Evolutionary conservation across 2,329 filamentous ascomycete genomes (phyloP).

Genomic region (Daldinia sp.): DNA sequence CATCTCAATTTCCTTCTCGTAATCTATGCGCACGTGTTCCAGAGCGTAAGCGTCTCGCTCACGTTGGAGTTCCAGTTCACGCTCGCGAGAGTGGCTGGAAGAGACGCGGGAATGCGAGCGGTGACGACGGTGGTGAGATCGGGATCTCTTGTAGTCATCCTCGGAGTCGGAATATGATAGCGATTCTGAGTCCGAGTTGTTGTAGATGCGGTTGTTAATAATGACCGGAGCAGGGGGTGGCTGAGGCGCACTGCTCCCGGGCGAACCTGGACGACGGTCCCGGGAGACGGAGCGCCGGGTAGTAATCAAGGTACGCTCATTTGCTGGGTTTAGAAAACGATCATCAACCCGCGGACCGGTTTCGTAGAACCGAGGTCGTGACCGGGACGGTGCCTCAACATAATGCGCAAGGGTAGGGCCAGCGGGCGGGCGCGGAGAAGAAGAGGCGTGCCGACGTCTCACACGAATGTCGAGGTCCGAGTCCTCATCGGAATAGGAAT

Average conservation of each 20-base stretch:
- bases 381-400: conserved; percentile 55
- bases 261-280: conserved; percentile 60
- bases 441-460: conserved; percentile 56
- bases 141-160: conserved; percentile 47
- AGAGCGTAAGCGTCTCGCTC: conserved; percentile 36
- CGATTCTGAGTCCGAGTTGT: conserved; percentile 54
- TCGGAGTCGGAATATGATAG: conserved; percentile 58
- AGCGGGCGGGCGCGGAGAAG: conserved; percentile 50
- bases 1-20: conserved; percentile 48
- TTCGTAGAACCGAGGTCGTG: conserved; percentile 58
- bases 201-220: conserved; percentile 69
- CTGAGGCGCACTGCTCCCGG: conserved; percentile 48
- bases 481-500: conserved; percentile 63
- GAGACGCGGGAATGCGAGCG: conserved; percentile 53
- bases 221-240: conserved; percentile 60
- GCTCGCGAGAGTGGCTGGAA: conserved; percentile 51
- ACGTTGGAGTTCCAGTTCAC: conserved; percentile 19
- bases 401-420: conserved; percentile 57
- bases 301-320: conserved; percentile 62
- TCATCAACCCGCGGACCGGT: conserved; percentile 48
- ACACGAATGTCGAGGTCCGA: conserved; percentile 68
- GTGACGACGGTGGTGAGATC: conserved; percentile 46
- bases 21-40: conserved; percentile 52
- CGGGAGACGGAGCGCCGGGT: conserved; percentile 60
- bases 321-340: conserved; percentile 58